Base-by-base conservation (phyloP, 805 yeast genomes). In the Nakazawaea sp. region DNA sequence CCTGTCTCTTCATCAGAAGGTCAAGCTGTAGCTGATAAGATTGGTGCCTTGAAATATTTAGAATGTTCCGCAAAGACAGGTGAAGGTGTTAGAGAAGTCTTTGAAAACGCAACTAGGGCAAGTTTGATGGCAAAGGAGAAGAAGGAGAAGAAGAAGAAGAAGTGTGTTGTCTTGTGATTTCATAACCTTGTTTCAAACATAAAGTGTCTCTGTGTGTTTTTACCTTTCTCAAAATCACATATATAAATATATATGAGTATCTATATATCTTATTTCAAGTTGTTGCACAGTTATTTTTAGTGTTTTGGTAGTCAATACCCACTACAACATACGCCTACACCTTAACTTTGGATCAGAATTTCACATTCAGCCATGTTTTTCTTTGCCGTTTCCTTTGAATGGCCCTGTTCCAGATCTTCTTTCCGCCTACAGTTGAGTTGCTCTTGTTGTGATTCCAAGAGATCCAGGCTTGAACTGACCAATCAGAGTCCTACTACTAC, bases 21-120 rank as follows among this genome's bases (percentile, higher is more conserved):
- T 51, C 82, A 81, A 62, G 72, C 78, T 39, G 92, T 85, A 47
- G 95, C 95, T 44, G 83, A 82, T 50, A 83, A 82, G 67, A 87
- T 87, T 53, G 94, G 92, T 51, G 95, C 96, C 43, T 64, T 78
- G 46, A 76, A 79, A 58, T 87, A 87, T 61, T 72, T 84, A 54
- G 96, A 87, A 68, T 87, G 96, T 71, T 86, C 95, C 36, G 96
- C 96, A 26, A 83, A 81, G 66, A 78, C 86, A 48, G 88, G 88
- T 55, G 81, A 80, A 61, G 95, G 95, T 64, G 96, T 87, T 42
- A 80, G 86, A 60, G 95, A 86, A 60, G 96, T 88, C 42, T 87
- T 87, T 56, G 94, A 85, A 66, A 78, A 84, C 48, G 96, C 96
- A 24, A 86, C 96, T 18, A 75, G 95, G 60, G 95, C 95, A 40